Evolutionary conservation across 495 filamentous ascomycete genomes (phyloP), one percentile per base, ranked within the genome.

Genomic region (Friedmanniomyces endolithicus): DNA sequence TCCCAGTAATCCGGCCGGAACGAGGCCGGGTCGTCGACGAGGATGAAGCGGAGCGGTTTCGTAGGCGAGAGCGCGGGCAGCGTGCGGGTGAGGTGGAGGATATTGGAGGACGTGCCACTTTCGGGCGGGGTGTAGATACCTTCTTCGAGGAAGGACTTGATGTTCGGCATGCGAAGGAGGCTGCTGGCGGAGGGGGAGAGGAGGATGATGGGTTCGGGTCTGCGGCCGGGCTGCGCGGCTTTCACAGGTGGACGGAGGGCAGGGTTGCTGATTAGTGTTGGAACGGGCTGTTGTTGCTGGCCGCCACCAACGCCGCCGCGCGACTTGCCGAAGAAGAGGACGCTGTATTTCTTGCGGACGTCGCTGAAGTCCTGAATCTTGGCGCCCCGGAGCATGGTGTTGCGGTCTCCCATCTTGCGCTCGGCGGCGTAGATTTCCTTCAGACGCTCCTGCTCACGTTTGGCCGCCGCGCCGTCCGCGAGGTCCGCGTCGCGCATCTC

Each of bases 1-100:
- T 83, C 80, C 92, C 92, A 99, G 72, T 97, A 96, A 65, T 97
- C 90, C 1, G 92, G 92, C 68, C 92, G 92, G 75, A 99, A 99
- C 69, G 94, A 84, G 63, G 92, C 83, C 0, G 88, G 83, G 12
- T 80, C 82, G 66, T 99, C 92, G 50, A 96, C 90, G 22, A 99
- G 80, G 63, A 95, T 88, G 73, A 99, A 97, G 49, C 90, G 85
- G 62, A 94, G 81, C 2, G 89, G 83, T 20, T 83, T 83, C 29
- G 71, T 70, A 0, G 83, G 66, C 52, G 85, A 80, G 65, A 92
- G 82, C 43, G 81, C 77, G 46, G 88, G 89, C 35, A 97, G 71
- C 1, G 81, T 73, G 19, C 92, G 87, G 45, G 78, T 78, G 51
- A 97, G 79, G 66, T 95, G 84, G 48, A 96, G 77, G 72, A 97